Conservation (phyloP, 352 stramenopile species). For the Pythium oligandrum region DNA sequence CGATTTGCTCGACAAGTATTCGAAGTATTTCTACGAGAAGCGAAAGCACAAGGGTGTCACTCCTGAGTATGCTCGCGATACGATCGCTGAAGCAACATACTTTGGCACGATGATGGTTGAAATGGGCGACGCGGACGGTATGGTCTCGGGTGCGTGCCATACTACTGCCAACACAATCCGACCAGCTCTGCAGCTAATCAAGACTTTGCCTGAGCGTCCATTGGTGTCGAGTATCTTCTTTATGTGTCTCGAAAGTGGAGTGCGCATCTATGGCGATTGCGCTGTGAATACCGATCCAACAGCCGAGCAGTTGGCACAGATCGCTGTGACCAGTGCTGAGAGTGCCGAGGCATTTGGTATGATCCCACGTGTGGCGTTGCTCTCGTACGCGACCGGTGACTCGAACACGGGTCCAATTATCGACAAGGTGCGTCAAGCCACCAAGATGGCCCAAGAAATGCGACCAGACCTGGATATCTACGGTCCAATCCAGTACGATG, state of each 20-base stretch:
- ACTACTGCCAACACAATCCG: slow-evolving; percentile 87
- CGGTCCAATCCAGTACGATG: slow-evolving; percentile 86
- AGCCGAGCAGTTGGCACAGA: slow-evolving; percentile 70
- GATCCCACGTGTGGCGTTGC: slow-evolving; percentile 74
- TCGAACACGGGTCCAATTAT: slow-evolving; percentile 78
- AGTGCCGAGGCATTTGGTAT: slow-evolving; percentile 75
- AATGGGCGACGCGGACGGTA: slow-evolving; percentile 70
- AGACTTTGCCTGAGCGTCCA: slow-evolving; percentile 57
- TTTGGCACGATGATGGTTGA: slow-evolving; percentile 88
- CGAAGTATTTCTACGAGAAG: slow-evolving; percentile 60
- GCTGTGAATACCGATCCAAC: slow-evolving; percentile 81
- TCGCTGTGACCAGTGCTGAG: slow-evolving; percentile 71
- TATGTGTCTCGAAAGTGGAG: slow-evolving; percentile 79
- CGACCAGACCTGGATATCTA: slow-evolving; percentile 77
- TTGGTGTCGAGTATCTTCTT: slow-evolving; percentile 86
- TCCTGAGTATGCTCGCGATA: slow-evolving; percentile 42
- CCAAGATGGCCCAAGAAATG: slow-evolving; percentile 55
- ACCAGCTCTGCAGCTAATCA: slow-evolving; percentile 85
- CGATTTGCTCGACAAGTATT: slow-evolving; percentile 51
- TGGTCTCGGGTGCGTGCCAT: slow-evolving; percentile 83
- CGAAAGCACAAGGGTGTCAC: slow-evolving; percentile 85
- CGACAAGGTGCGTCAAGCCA: slow-evolving; percentile 81
- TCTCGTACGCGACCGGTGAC: slow-evolving; percentile 81
- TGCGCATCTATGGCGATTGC: slow-evolving; percentile 83
- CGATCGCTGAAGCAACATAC: slow-evolving; percentile 65